Conservation (phyloP, 1,139 yeast genomes). For the Zygosaccharomyces pseudobailii region DNA sequence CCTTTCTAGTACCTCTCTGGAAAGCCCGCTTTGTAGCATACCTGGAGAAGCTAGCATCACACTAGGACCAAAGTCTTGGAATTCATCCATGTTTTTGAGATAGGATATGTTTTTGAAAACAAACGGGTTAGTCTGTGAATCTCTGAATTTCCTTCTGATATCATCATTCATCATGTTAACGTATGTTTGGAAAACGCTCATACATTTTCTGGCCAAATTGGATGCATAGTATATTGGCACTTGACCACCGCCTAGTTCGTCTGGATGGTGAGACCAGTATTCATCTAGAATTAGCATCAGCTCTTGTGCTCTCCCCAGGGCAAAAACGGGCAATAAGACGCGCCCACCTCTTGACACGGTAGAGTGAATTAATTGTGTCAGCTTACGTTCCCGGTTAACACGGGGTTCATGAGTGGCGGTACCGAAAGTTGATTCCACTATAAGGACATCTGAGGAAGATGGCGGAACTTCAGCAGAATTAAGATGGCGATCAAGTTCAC, state of each 20-base stretch:
- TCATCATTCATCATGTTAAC: constrained; percentile 95
- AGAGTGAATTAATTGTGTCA: constrained; percentile 77
- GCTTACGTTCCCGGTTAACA: constrained; percentile 71
- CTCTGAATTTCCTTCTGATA: constrained; percentile 73
- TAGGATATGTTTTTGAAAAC: constrained; percentile 82
- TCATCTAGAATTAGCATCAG: constrained; percentile 83
- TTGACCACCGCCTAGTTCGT: constrained; percentile 67
- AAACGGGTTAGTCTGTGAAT: constrained; percentile 77
- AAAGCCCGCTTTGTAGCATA: constrained; percentile 93
- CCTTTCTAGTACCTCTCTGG: constrained; percentile 82
- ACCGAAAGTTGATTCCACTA: constrained; percentile 95
- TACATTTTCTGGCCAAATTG: constrained; percentile 87
- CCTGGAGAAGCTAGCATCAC: constrained; percentile 98
- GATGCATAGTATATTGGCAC: constrained; percentile 81
- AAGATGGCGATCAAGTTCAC: constrained; percentile 93
- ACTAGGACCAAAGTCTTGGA: constrained; percentile 93
- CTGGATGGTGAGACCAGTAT: constrained; percentile 84
- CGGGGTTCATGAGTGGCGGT: constrained; percentile 96
- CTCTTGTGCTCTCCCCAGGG: constrained; percentile 96
- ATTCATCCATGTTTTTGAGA: constrained; percentile 70
- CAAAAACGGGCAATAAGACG: constrained; percentile 89
- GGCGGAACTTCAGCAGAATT: constrained; percentile 96
- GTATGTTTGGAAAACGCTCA: constrained; percentile 96
- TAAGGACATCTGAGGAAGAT: constrained; percentile 78
- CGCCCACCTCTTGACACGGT: constrained; percentile 88